These are phyloP conservation scores for Phytophthora chlamydospora DNA, from an alignment of 352 stramenopile species.

Conservation along the genomic window DNA sequence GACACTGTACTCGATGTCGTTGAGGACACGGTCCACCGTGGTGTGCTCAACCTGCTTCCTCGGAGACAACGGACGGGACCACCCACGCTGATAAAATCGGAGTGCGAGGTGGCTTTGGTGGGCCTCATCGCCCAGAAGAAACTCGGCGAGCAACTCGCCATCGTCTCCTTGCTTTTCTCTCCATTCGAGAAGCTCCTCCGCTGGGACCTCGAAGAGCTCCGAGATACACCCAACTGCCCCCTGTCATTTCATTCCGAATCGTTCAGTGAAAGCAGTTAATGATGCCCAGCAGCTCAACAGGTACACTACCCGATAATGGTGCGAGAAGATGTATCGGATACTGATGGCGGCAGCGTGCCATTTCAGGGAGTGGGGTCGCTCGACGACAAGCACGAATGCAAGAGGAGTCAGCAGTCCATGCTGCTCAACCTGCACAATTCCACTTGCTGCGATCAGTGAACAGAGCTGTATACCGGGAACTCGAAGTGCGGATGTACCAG, in stretches of 20 bases:
- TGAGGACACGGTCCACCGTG: constrained; percentile 23
- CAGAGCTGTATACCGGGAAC: background rate
- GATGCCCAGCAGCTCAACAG: background rate
- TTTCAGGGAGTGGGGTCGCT: constrained; percentile 63
- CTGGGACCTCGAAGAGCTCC: constrained; percentile 30
- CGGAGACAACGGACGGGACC: constrained; percentile 41
- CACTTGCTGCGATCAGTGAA: background rate
- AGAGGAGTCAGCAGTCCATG: constrained; percentile 56
- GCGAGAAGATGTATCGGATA: constrained; percentile 54
- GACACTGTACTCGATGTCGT: constrained; percentile 36
- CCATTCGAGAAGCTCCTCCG: constrained; percentile 25
- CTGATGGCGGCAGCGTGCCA: constrained; percentile 62
- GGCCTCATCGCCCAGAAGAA: constrained; percentile 43
- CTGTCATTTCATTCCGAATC: constrained; percentile 11
- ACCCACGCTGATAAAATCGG: constrained; percentile 63
- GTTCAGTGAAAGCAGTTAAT: background rate
- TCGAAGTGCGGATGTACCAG: constrained; percentile 35
- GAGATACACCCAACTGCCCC: constrained; percentile 14
- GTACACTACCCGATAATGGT: constrained; percentile 19
- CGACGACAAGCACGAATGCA: constrained; percentile 59
- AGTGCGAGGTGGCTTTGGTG: constrained; percentile 43
- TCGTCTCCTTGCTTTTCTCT: constrained; percentile 25
- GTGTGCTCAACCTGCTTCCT: constrained; percentile 21
- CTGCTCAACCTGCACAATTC: constrained; percentile 33
- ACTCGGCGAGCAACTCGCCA: constrained; percentile 31